Conservation (phyloP, 225 moss, liverwort and hornwort genomes). For the Polytrichum formosum region DNA sequence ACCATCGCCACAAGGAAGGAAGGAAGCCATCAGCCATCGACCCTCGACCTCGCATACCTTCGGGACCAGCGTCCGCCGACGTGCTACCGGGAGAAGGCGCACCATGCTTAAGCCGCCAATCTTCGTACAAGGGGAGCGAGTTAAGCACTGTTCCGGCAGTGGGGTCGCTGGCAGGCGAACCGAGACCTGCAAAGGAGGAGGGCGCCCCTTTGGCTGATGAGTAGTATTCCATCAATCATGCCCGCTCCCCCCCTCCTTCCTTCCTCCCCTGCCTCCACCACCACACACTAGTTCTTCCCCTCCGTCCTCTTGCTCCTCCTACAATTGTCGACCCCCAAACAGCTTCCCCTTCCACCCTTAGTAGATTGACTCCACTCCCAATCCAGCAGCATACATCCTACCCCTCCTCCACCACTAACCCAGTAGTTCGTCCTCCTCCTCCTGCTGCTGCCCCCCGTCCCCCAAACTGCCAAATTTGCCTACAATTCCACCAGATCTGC, state of each 20-base stretch:
- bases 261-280: neutral
- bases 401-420: neutral
- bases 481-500: constrained; percentile 5
- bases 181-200: constrained; percentile 91
- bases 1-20: neutral
- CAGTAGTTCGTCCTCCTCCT: too few species aligned
- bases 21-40: constrained; percentile 2
- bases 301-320: neutral
- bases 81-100: constrained; percentile 67
- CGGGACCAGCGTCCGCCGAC: constrained; percentile 50
- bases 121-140: constrained; percentile 62
- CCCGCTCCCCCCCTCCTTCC: constrained; percentile 51
- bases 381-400: neutral
- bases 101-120: constrained; percentile 68
- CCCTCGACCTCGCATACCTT: constrained; percentile 34
- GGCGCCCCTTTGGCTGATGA: constrained; percentile 98
- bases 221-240: constrained; percentile 99
- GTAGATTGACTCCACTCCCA: too few species aligned
- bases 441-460: too few species aligned
- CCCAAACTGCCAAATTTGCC: neutral
- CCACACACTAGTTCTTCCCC: too few species aligned
- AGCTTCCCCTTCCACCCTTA: neutral
- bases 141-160: constrained; percentile 57
- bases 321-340: neutral
- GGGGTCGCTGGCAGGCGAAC: constrained; percentile 57